These are phyloP conservation scores for Claviceps cyperi DNA, from an alignment of 2,329 filamentous ascomycete genomes.

Conservation along the genomic window DNA sequence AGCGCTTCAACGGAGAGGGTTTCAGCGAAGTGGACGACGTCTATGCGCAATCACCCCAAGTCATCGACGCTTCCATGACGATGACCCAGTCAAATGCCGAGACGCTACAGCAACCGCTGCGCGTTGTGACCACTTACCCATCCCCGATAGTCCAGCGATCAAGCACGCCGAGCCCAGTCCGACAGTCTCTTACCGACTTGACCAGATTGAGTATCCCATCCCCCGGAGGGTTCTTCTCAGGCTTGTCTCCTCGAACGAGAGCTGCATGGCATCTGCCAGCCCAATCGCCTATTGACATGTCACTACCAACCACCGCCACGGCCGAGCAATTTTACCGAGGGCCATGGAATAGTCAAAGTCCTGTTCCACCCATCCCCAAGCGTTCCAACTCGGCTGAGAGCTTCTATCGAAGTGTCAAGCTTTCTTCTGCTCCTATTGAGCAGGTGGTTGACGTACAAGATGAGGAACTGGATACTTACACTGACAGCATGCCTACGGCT, in stretches of 20 bases:
- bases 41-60: constrained; percentile 28
- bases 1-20: not conserved
- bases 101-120: constrained; percentile 39
- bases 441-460: constrained; percentile 46
- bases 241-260: constrained; percentile 58
- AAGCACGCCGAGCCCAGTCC: constrained; percentile 17
- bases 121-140: constrained; percentile 30
- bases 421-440: constrained; percentile 40
- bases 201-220: constrained; percentile 80
- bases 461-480: constrained; percentile 27
- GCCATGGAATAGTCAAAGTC: constrained; percentile 50
- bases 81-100: constrained; percentile 12
- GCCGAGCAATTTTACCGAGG: constrained; percentile 83
- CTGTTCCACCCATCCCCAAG: constrained; percentile 21
- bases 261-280: constrained; percentile 65
- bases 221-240: constrained; percentile 82
- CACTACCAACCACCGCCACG: constrained; percentile 70
- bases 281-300: constrained; percentile 36
- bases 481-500: constrained; percentile 54
- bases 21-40: constrained; percentile 41
- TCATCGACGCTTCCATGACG: constrained; percentile 30
- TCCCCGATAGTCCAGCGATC: constrained; percentile 10
- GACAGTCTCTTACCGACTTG: constrained; percentile 54
- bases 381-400: constrained; percentile 23
- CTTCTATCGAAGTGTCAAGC: constrained; percentile 24